Evolutionary conservation across 2,329 filamentous ascomycete species (phyloP), one percentile per base, ranked within the genome.

Genomic region (Xylaria sp.): DNA sequence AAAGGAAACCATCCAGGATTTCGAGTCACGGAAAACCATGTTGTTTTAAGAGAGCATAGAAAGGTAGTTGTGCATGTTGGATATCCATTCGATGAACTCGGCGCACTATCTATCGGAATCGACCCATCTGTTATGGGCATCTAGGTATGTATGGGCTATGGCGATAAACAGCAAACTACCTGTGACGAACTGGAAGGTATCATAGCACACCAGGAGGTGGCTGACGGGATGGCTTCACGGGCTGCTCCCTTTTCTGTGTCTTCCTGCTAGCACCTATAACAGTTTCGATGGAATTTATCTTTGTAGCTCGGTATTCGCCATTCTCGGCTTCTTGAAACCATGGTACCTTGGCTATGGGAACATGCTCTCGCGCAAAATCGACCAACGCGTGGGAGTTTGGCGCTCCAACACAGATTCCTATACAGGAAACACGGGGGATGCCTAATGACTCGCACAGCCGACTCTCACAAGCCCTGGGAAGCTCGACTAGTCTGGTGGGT

Each of bases 381-480:
- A 90, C 76, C 10, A 94, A 77, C 0, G 86, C 83, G 59, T 84
- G 84, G 0, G 87, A 84, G 51, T 87, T 85, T 0, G 89, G 89
- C 0, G 90, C 88, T 46, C 82, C 85, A 7, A 82, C 81, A 23
- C 83, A 78, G 7, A 94, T 77, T 0, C 86, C 91, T 39, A 94
- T 81, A 25, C 89, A 89, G 1, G 90, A 91, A 0, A 89, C 89
- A 41, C 90, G 85, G 0, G 89, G 88, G 10, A 93, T 83, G 1
- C 87, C 87, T 3, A 93, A 81, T 23, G 84, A 84, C 37, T 81
- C 78, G 57, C 87, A 87, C 18, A 94, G 79, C 13, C 85, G 84
- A 18, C 87, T 81, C 55, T 90, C 90, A 59, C 85, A 87, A 0
- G 85, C 80, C 62, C 86, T 88, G 0, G 90, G 89, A 56, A 93